Evolutionary conservation across 2,329 filamentous ascomycete genomes (phyloP), one percentile per base, ranked within the genome.

Genomic region (Ceratocystis papillata): DNA sequence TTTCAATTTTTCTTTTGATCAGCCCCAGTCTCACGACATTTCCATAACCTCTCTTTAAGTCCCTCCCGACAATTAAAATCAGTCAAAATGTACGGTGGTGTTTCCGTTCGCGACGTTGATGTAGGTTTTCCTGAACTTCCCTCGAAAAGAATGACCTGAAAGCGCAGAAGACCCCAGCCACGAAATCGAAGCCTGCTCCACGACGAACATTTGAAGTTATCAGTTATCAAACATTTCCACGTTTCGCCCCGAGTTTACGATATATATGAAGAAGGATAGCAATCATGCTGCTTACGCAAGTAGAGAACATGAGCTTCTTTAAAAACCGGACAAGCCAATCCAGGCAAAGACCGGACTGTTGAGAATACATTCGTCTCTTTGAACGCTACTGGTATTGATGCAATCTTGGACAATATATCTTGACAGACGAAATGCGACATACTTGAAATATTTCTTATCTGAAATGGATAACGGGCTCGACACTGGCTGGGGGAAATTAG

Each of bases 71-170:
- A 70, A 71, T 72, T 62, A 74, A 72, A 70, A 72, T 84, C 82
- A 82, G 82, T 81, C 81, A 90, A 82, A 78, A 92, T 92, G 89
- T 80, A 81, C 77, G 84, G 87, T 79, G 89, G 88, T 79, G 83
- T 90, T 78, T 84, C 81, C 74, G 89, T 93, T 80, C 88, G 88
- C 81, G 89, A 92, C 81, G 88, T 92, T 78, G 87, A 89, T 84
- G 87, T 89, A 86, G 80, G 85, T 85, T 69, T 68, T 45, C 60
- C 55, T 63, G 59, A 64, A 64, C 10, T 55, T 61, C 41, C 25
- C 62, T 50, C 28, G 60, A 37, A 25, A 22, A 37, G 22, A 62
- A 67, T 65, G 67, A 69, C 71, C 68, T 70, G 71, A 69, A 69
- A 53, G 41, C 30, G 46, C 59, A 59, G 44, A 50, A 62, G 48